phyloP scores from a whole-genome alignment of 768 basidiomycete genomes.

The Saitozyma sp. region DNA sequence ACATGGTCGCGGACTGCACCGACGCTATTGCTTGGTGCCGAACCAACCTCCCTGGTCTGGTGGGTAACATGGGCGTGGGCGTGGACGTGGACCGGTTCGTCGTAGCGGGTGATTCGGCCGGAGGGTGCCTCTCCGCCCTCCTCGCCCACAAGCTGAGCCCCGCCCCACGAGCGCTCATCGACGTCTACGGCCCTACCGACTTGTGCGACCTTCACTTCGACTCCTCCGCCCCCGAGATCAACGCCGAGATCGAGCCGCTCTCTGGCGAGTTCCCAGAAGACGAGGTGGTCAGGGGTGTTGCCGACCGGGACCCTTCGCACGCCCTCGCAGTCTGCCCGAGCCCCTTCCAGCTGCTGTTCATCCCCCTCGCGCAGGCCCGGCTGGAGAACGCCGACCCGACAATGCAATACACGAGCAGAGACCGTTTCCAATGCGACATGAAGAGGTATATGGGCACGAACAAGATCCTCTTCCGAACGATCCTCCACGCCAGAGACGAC shows the following conservation, averaged over 20 bases:
- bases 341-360: constrained; percentile 1
- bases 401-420: constrained; percentile 1
- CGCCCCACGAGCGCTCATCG: constrained; percentile 9
- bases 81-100: constrained; percentile 9
- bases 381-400: constrained; percentile 3
- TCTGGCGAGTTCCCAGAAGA: constrained; percentile 7
- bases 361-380: constrained; percentile 5
- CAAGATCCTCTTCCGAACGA: background rate
- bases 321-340: constrained; percentile 14
- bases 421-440: constrained; percentile 13
- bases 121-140: constrained; percentile 12
- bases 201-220: background rate
- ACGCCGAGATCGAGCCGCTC: background rate
- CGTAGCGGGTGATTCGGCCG: constrained; percentile 18
- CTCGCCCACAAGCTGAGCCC: constrained; percentile 2
- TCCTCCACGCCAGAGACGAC: too few species aligned
- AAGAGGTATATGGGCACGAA: constrained; percentile 11
- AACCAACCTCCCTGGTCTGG: constrained; percentile 1
- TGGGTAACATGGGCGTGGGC: background rate
- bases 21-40: constrained; percentile 18
- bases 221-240: background rate
- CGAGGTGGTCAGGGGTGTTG: constrained; percentile 5
- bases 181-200: constrained; percentile 11
- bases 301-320: constrained; percentile 5
- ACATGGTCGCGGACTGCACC: constrained; percentile 12